Evolutionary conservation across 257 asterid genomes (phyloP).

Genomic region (Gentiana straminea): DNA sequence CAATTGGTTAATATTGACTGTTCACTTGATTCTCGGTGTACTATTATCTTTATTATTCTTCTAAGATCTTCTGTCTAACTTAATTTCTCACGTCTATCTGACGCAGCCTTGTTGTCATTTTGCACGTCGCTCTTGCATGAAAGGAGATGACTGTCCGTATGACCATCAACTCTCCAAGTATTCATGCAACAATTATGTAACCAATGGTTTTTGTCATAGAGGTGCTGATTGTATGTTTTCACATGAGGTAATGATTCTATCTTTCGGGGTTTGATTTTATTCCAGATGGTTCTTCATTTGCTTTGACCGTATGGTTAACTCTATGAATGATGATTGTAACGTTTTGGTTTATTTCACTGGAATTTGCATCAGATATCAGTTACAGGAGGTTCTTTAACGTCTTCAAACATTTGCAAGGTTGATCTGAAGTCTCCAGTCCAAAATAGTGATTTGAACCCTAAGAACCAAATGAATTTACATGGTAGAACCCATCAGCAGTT

Average conservation of each 20-base stretch:
- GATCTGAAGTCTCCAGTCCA: slow-evolving; percentile 27
- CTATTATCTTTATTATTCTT: slow-evolving; percentile 1
- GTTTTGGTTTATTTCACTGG: slow-evolving; percentile 1
- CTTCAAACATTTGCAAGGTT: slow-evolving; percentile 24
- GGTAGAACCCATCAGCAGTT: slow-evolving; percentile 17
- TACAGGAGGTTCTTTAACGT: slow-evolving; percentile 19
- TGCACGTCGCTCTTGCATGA: slow-evolving; percentile 90
- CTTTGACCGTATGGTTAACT: slow-evolving; percentile 9
- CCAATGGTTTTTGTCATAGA: slow-evolving; percentile 69
- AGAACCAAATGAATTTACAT: slow-evolving; percentile 20
- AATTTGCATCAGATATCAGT: slow-evolving; percentile 32
- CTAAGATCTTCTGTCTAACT: slow-evolving; percentile 1
- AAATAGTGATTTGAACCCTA: slow-evolving; percentile 20
- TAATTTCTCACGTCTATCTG: slow-evolving; percentile 6
- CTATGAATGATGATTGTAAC: neutral
- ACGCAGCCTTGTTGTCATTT: slow-evolving; percentile 87
- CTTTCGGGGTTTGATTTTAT: slow-evolving; percentile 2
- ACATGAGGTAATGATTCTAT: slow-evolving; percentile 50
- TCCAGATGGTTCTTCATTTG: slow-evolving; percentile 5
- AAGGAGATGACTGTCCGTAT: slow-evolving; percentile 86
- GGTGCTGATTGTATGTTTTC: slow-evolving; percentile 81
- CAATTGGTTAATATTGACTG: neutral
- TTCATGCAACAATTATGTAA: slow-evolving; percentile 53
- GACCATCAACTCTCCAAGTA: slow-evolving; percentile 90
- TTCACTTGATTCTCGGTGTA: neutral